These are phyloP conservation scores for Alternaria sp. DNA, from an alignment of 2,329 filamentous ascomycete species.

Conservation along the genomic window DNA sequence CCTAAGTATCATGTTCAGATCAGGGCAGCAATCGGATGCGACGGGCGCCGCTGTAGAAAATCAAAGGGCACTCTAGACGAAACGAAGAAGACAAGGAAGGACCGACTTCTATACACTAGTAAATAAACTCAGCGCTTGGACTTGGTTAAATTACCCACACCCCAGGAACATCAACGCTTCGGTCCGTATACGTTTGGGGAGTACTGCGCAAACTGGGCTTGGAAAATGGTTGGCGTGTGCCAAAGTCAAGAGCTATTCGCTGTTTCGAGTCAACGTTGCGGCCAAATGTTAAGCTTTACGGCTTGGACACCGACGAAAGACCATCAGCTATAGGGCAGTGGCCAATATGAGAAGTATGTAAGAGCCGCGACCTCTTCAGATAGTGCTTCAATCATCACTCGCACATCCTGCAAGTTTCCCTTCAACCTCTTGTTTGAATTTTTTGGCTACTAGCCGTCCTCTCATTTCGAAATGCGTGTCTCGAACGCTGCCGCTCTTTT, in stretches of 20 bases:
- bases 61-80: slow-evolving; percentile 9
- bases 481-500: slow-evolving; percentile 29
- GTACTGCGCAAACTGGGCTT: background rate
- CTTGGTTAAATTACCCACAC: background rate
- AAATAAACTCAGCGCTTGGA: slow-evolving; percentile 10
- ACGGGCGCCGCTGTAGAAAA: background rate
- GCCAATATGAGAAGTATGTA: slow-evolving; percentile 1
- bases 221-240: background rate
- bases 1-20: background rate
- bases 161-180: slow-evolving; percentile 10
- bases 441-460: slow-evolving; percentile 29
- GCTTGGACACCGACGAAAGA: slow-evolving; percentile 13
- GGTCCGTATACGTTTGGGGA: slow-evolving; percentile 5
- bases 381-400: background rate
- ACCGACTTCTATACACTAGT: slow-evolving; percentile 8
- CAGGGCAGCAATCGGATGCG: slow-evolving; percentile 5
- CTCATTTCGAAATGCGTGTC: slow-evolving; percentile 34
- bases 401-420: slow-evolving; percentile 1
- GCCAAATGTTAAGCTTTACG: slow-evolving; percentile 19
- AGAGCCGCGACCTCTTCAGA: background rate
- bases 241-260: background rate
- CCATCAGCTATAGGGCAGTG: slow-evolving; percentile 2
- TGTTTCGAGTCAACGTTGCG: slow-evolving; percentile 8
- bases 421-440: slow-evolving; percentile 11
- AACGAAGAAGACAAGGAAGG: slow-evolving; percentile 13